Base-by-base conservation (phyloP, 192 early-diverging fungal species). In the Entomortierella chlamydospora region DNA sequence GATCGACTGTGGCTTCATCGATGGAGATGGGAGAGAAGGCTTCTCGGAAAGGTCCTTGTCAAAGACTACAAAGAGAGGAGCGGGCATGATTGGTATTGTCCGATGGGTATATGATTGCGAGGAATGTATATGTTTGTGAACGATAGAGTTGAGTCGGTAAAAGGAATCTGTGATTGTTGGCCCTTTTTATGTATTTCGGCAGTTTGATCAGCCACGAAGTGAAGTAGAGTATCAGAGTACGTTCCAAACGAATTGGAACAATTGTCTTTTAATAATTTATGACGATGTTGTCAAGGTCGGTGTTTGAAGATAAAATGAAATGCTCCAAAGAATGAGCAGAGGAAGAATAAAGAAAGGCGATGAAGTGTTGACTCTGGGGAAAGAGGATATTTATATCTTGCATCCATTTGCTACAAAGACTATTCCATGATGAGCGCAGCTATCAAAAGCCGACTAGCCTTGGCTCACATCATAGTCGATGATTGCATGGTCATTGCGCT, bases 1-100 rank as follows among this genome's bases (percentile, higher is more conserved):
- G 66, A 77, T 77, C n/a, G 73, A 77, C 34, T 60, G 59, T 20
- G 65, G 73, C 20, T 15, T n/a, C 12, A 77, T 30, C 18, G 73
- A 63, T 25, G 65, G 64, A 18, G 73, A 57, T 15, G 73, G 73
- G 37, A 77, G 34, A 22, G 42, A 26, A 1, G 73, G 73, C 30
- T 57, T 62, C 29, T 55, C 52, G 41, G 73, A 77, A 11, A 77
- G 50, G 23, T 47, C 58, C 37, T 68, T 77, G 26, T 77, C 73
- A 43, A 68, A 77, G 45, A 77, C 73, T 23, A 61, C 45, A 26
- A 63, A 30, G 39, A 77, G 73, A 47, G 73, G 61, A 28, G 60
- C 23, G 11, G 57, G 26, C 57, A 69, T 69, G 22, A 1, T 58
- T 23, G 25, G 2, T 4, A 26, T 15, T 6, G 49, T 37, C 4